Base-by-base conservation (phyloP, 2,329 filamentous ascomycete genomes). In the Zasmidium citrigriseum region DNA sequence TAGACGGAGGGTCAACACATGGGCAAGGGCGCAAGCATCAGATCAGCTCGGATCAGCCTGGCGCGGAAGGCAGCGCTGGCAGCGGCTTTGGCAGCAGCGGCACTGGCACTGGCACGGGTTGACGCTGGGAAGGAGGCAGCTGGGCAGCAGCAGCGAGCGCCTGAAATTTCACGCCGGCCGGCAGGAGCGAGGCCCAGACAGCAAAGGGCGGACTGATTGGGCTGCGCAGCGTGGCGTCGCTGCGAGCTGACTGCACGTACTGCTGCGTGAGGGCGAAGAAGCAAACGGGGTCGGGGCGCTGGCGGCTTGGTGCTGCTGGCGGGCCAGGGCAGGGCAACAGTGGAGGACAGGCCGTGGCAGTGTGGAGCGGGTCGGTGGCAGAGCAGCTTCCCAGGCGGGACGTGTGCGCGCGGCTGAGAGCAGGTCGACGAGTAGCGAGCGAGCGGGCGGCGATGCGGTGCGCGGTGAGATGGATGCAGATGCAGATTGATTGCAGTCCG, bases 1-100 rank as follows among this genome's bases (percentile, higher is more conserved):
- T 60, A 55, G 54, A 23, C 12, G 52, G 29, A 44, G 29, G 21
- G 52, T 21, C 16, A n/a, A n/a, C n/a, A 56, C 55, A 61, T 58
- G 52, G 52, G 54, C 54, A 44, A 53, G 53, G 49, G 54, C 55
- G 47, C 54, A 60, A 41, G 34, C 34, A 41, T 41, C 34, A 41
- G 34, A 41, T 41, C 34, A 41, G 34, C 34, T 41, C 34, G 12
- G 34, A 41, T 41, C 34, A 41, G 34, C 34, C 34, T 41, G 34
- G 18, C 24, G 47, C n/a, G 47, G n/a, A 49, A 49, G 47, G 41
- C 50, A 24, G 23, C 44, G 18, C 21, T 58, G 46, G 52, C 52
- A 46, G 20, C 49, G 34, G 55, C 55, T 34, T 52, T 58, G 16
- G 50, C 50, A 49, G 50, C 55, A 20, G 55, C 55, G 22, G 57